Conservation (phyloP, 768 basidiomycete genomes). For the Gloeophyllum trabeum region DNA sequence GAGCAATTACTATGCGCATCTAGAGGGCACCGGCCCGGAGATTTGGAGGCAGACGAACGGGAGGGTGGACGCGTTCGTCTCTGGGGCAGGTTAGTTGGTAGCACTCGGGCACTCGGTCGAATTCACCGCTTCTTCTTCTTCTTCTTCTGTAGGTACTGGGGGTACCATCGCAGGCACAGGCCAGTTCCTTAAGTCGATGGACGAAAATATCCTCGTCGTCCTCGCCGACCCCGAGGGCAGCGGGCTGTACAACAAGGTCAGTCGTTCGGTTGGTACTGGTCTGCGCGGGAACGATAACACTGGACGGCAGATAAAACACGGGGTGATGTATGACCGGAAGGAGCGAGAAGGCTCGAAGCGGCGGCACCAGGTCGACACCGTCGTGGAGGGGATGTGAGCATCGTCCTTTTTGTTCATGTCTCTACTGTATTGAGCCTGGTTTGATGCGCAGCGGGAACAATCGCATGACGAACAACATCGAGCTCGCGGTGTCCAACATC, state of each 20-base stretch:
- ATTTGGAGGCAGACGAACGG: conserved; percentile 92
- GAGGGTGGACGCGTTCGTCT: conserved; percentile 71
- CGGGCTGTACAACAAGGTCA: conserved; percentile 88
- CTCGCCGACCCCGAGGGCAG: conserved; percentile 91
- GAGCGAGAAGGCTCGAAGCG: conserved; percentile 92
- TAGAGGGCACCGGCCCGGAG: conserved; percentile 84
- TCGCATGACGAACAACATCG: conserved; percentile 83
- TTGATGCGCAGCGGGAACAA: conserved; percentile 68
- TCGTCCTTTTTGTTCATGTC: too few species aligned
- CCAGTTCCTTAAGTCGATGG: conserved; percentile 65
- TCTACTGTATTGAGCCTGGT: neutral
- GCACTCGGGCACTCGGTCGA: too few species aligned
- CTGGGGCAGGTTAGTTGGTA: conserved; percentile 73
- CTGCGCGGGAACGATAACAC: neutral
- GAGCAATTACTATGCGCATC: conserved; percentile 88
- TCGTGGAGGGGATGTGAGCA: conserved; percentile 82
- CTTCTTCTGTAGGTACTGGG: conserved; percentile 59
- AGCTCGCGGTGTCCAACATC: conserved; percentile 72
- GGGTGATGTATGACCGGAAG: conserved; percentile 89
- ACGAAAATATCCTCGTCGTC: conserved; percentile 54
- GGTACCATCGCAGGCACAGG: conserved; percentile 89
- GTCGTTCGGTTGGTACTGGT: neutral
- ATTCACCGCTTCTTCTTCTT: neutral
- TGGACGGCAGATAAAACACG: conserved; percentile 57
- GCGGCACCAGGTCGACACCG: conserved; percentile 90